A percentile compares a stretch with the other conserved stretches of the same genome.
phyloP scores from a whole-genome alignment of 768 basidiomycete species.

The Boletus vermiculosoides region DNA sequence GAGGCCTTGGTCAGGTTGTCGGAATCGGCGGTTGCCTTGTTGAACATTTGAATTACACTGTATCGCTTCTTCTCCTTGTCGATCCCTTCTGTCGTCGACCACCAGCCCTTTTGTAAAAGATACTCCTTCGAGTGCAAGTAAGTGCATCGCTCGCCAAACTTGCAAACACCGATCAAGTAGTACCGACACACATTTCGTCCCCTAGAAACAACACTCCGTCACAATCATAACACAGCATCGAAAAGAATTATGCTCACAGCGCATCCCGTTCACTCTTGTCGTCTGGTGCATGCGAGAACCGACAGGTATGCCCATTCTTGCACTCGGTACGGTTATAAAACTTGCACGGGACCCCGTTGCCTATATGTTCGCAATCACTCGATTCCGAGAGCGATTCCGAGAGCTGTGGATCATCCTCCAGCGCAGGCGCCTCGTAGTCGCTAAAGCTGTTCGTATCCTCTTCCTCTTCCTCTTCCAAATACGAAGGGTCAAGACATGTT shows the following conservation, averaged over 20 bases:
- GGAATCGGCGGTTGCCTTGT: background rate
- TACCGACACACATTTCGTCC: constrained; percentile 52
- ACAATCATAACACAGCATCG: background rate
- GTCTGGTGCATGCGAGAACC: constrained; percentile 55
- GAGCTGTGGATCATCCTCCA: constrained; percentile 29
- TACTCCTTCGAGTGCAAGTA: constrained; percentile 49
- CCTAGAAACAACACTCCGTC: constrained; percentile 30
- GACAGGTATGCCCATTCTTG: constrained; percentile 39
- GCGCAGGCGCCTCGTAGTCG: constrained; percentile 17
- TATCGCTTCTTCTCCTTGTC: constrained; percentile 1
- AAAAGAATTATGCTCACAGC: constrained; percentile 38
- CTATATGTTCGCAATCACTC: constrained; percentile 51
- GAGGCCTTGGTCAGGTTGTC: background rate
- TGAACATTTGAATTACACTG: background rate
- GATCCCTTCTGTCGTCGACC: constrained; percentile 30
- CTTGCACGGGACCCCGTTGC: constrained; percentile 52
- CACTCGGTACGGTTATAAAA: constrained; percentile 59
- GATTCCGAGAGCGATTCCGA: constrained; percentile 50
- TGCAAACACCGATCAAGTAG: constrained; percentile 41
- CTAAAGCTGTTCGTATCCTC: background rate
- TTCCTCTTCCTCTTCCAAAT: background rate
- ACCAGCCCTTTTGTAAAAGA: constrained; percentile 48
- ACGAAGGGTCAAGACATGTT: background rate
- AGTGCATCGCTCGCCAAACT: constrained; percentile 40
- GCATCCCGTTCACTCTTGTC: constrained; percentile 53